These are phyloP conservation scores for Trifolium fragiferum DNA, from an alignment of 306 rosid species.

Conservation along the genomic window DNA sequence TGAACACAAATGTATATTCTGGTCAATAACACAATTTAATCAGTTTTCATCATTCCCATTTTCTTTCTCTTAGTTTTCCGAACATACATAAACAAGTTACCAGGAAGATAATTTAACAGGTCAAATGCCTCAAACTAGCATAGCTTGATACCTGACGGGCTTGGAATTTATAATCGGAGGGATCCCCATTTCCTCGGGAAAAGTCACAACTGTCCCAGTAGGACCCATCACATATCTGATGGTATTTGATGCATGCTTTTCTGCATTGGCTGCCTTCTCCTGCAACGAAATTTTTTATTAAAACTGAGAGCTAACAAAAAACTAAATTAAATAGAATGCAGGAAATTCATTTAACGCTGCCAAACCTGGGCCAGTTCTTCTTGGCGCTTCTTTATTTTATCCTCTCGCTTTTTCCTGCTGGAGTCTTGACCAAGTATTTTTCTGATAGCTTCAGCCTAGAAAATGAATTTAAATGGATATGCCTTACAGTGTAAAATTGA, in stretches of 20 bases:
- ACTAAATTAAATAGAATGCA: background rate
- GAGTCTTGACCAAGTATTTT: conserved; percentile 99
- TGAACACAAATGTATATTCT: conserved; percentile 10
- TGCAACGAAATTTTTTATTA: conserved; percentile 42
- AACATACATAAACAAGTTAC: conserved; percentile 22
- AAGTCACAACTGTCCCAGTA: conserved; percentile 69
- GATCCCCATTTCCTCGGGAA: conserved; percentile 84
- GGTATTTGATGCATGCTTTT: conserved; percentile 64
- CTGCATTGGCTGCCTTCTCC: conserved; percentile 89
- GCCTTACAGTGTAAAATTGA: conserved; percentile 25
- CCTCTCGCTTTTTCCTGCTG: conserved; percentile 87
- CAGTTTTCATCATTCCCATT: conserved; percentile 20
- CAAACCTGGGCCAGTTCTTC: conserved; percentile 88
- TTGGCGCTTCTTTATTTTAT: conserved; percentile 89
- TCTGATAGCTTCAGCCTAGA: conserved; percentile 90
- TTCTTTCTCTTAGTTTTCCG: conserved; percentile 27
- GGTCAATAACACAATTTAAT: background rate
- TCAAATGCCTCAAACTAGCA: conserved; percentile 19
- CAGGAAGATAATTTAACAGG: conserved; percentile 29
- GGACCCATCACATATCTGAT: conserved; percentile 77
- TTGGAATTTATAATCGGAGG: conserved; percentile 64
- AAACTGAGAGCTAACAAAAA: conserved; percentile 36
- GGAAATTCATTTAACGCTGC: conserved; percentile 24
- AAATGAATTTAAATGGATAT: conserved; percentile 34
- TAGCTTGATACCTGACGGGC: conserved; percentile 45